Evolutionary conservation across 306 rosid genomes (phyloP), one percentile per base, ranked within the genome.

Genomic region (Fragaria nilgerrensis): DNA sequence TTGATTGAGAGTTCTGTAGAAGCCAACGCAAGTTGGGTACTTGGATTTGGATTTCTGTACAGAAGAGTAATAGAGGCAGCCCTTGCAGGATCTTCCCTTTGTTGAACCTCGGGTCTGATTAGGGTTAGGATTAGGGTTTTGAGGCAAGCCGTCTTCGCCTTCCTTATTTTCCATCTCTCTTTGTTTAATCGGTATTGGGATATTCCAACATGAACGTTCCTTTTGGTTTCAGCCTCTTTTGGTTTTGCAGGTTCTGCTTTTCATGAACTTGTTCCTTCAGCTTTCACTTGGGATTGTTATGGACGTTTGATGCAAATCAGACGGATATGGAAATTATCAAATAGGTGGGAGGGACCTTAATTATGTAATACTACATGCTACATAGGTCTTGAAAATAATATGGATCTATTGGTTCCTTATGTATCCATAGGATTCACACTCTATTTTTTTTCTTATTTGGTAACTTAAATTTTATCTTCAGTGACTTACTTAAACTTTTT

Each of bases 71-170:
- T 86, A 93, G 32, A 91, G 84, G 74, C 85, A 85, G 64, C 98
- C 98, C 82, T 86, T 91, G 76, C 97, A 93, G 16, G 98, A 87
- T 77, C 84, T 91, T 49, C 90, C 93, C 72, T 45, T 79, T 43
- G 78, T 78, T 61, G 89, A 86, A 56, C 58, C 70, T 14, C 36
- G 17, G 34, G 52, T 45, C 25, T 79, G 67, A 62, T 69, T 80
- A 65, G 80, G 77, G 43, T 66, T 87, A 32, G 87, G 78, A 49
- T 63, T 76, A 27, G 81, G 84, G 19, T 65, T 80, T 32, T 19
- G 82, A 79, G 61, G 48, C 70, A 66, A 44, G 13, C 48, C 59
- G 45, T 55, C 87, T 37, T 36, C 34, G 80, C 79, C 84, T 59
- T 79, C 86, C 69, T 70, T 39, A 68, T 70, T 39, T 63, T 78